Evolutionary conservation across 2,329 filamentous ascomycete species (phyloP).

Genomic region (Claviceps purpurea): DNA sequence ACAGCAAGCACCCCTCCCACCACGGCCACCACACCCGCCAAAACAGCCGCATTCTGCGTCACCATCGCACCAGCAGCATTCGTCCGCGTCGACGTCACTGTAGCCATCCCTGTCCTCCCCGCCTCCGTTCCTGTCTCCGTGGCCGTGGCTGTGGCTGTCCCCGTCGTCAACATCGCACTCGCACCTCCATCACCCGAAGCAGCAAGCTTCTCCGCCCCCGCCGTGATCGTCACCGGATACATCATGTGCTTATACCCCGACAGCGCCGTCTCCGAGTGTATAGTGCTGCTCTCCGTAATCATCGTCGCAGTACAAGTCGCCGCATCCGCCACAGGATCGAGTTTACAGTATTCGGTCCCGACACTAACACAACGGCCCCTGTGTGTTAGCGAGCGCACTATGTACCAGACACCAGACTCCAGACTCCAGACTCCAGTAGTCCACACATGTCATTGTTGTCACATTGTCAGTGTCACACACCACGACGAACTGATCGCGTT

Average conservation of each 20-base stretch:
- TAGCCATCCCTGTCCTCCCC: conserved; percentile 6
- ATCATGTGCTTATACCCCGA: conserved; percentile 11
- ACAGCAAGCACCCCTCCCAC: conserved; percentile 23
- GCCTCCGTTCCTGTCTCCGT: conserved; percentile 3
- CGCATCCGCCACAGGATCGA: too few species aligned
- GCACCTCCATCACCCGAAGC: conserved; percentile 6
- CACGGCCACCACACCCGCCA: conserved; percentile 21
- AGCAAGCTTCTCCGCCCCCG: conserved; percentile 23
- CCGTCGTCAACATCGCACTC: conserved; percentile 6
- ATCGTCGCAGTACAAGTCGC: too few species aligned
- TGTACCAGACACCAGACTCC: too few species aligned
- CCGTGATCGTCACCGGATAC: conserved; percentile 23
- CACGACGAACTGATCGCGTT: too few species aligned
- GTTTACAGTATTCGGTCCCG: too few species aligned
- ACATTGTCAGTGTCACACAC: too few species aligned
- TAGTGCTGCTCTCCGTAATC: too few species aligned
- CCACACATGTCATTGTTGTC: too few species aligned
- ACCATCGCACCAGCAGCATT: conserved; percentile 19
- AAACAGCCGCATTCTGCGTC: conserved; percentile 20
- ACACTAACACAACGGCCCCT: too few species aligned
- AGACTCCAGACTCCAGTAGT: too few species aligned
- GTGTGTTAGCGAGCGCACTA: too few species aligned
- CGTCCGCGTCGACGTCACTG: conserved; percentile 7
- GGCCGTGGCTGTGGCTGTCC: background rate
- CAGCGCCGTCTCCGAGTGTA: conserved; percentile 2